These are phyloP conservation scores for Fusarium sp. DNA, from an alignment of 2,329 filamentous ascomycete species.

Conservation along the genomic window DNA sequence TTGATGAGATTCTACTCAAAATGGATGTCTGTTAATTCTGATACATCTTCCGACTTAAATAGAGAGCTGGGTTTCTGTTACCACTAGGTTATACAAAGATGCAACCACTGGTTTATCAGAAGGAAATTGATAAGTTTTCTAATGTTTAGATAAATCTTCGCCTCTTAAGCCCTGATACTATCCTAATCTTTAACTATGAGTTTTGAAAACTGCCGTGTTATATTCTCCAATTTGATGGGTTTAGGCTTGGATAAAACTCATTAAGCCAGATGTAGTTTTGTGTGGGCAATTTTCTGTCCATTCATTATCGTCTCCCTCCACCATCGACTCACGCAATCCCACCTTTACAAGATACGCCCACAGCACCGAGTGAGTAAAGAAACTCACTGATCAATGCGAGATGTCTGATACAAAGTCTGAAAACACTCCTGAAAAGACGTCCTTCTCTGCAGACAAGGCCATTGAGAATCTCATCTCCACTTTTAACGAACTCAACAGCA, in stretches of 20 bases:
- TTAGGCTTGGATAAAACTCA: neutral
- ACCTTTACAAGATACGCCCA: neutral
- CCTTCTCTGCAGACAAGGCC: constrained; percentile 32
- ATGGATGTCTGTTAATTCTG: too few species aligned
- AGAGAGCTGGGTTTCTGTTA: too few species aligned
- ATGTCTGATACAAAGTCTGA: neutral
- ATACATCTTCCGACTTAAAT: too few species aligned
- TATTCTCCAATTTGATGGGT: neutral
- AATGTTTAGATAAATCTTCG: too few species aligned
- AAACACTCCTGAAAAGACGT: neutral
- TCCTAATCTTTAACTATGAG: neutral
- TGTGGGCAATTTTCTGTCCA: neutral
- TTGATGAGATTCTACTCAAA: too few species aligned
- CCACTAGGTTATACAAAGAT: too few species aligned
- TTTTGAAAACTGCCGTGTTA: too few species aligned
- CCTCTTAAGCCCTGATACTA: neutral
- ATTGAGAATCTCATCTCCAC: constrained; percentile 67
- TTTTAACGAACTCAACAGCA: constrained; percentile 80
- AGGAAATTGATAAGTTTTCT: too few species aligned
- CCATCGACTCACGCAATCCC: neutral
- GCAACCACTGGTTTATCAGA: too few species aligned
- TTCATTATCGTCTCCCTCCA: neutral
- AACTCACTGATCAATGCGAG: neutral
- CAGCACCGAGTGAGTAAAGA: neutral
- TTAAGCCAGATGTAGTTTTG: neutral